phyloP scores from a whole-genome alignment of 2,329 filamentous ascomycete genomes.

The Pestalotiopsis sp. region DNA sequence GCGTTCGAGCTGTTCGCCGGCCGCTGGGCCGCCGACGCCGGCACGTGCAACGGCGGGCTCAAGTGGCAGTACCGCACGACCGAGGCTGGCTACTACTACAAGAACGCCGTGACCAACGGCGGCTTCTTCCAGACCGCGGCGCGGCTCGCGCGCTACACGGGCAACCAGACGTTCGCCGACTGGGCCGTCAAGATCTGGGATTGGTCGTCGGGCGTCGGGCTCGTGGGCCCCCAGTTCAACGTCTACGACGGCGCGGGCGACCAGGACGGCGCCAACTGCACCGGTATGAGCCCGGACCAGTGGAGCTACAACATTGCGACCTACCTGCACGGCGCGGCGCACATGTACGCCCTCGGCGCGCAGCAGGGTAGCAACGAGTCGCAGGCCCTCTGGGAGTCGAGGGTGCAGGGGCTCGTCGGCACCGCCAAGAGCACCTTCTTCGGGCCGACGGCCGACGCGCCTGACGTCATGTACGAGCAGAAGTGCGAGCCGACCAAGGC shows the following conservation, averaged over 20 bases:
- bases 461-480: conserved; percentile 37
- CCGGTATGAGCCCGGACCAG: conserved; percentile 29
- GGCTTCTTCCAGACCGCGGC: conserved; percentile 43
- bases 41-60: conserved; percentile 55
- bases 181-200: conserved; percentile 61
- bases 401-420: conserved; percentile 35
- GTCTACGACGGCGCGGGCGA: conserved; percentile 42
- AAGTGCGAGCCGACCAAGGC: conserved; percentile 41
- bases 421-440: conserved; percentile 31
- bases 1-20: conserved; percentile 55
- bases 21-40: conserved; percentile 54
- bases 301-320: conserved; percentile 49
- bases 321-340: conserved; percentile 41
- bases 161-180: conserved; percentile 58
- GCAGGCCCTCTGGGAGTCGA: conserved; percentile 32
- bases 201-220: conserved; percentile 40
- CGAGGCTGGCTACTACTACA: conserved; percentile 52
- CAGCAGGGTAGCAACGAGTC: conserved; percentile 20
- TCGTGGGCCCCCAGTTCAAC: conserved; percentile 38
- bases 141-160: conserved; percentile 59
- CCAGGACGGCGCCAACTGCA: conserved; percentile 31
- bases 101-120: conserved; percentile 39
- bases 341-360: conserved; percentile 44
- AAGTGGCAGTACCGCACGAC: conserved; percentile 63
- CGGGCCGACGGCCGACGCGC: conserved; percentile 22